phyloP scores from a whole-genome alignment of 345 rosid genomes.

The Kernera saxatilis region DNA sequence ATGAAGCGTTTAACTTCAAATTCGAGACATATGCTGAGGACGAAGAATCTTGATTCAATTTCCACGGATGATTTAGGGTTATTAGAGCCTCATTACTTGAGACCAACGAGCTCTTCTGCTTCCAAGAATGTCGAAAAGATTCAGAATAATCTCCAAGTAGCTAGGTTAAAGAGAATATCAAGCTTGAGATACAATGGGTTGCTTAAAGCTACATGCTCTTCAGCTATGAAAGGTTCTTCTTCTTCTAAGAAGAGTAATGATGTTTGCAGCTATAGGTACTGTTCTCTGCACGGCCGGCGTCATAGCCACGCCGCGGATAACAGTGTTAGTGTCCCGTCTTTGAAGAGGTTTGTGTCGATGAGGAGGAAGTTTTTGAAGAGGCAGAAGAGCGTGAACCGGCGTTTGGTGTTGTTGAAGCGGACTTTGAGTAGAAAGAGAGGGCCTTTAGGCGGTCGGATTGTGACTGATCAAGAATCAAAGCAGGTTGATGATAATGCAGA shows the following conservation, averaged over 20 bases:
- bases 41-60: conserved; percentile 10
- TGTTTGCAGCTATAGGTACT: conserved; percentile 65
- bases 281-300: conserved; percentile 69
- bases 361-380: conserved; percentile 45
- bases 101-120: conserved; percentile 32
- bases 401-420: conserved; percentile 31
- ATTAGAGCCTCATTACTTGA: conserved; percentile 28
- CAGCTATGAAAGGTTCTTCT: conserved; percentile 57
- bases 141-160: conserved; percentile 24
- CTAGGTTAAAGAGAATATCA: conserved; percentile 38
- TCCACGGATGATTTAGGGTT: not conserved
- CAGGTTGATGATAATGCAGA: conserved; percentile 6
- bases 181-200: conserved; percentile 44
- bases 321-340: conserved; percentile 34
- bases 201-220: conserved; percentile 72
- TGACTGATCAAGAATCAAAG: conserved; percentile 17
- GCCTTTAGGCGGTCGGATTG: conserved; percentile 7
- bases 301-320: conserved; percentile 38
- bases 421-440: conserved; percentile 34
- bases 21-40: not conserved
- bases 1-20: conserved; percentile 27
- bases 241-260: conserved; percentile 42
- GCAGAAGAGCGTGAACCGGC: conserved; percentile 44
- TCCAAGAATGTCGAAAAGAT: conserved; percentile 20
- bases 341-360: conserved; percentile 60